Evolutionary conservation across 208 protist genomes (phyloP), one percentile per base, ranked within the genome.

Genomic region (Endotrypanum monterogeii): DNA sequence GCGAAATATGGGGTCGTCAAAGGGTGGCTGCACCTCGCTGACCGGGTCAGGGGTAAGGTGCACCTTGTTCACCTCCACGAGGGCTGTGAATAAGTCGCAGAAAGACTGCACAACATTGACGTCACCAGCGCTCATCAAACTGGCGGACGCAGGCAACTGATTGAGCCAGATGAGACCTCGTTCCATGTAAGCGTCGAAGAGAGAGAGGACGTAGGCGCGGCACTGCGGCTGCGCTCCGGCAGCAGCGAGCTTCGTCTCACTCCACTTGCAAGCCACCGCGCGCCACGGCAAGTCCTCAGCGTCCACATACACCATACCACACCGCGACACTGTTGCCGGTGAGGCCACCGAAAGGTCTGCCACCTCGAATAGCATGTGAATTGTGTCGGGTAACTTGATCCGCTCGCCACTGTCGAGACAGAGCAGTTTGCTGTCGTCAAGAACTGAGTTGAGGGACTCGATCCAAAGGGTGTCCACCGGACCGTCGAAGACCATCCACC

Each of bases 381-480:
- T 98, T 20, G 93, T 99, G 39, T 97, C 91, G 35, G 93, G 94
- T 39, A 99, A 88, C 82, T 99, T 98, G 76, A 99, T 99, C 55
- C 98, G 97, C 85, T 99, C 98, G 58, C 95, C 95, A 79, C 99
- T 99, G 73, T 99, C 96, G 54, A 99, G 88, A 81, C 98, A 99
- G 44, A 99, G 93, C 65, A 98, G 91, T 84, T 99, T 99, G 75
- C 98, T 99, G 87, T 99, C 98, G 84, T 99, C 98, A 32, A 99
- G 91, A 30, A 99, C 98, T 18, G 98, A 98, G 92, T 99, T 99
- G 79, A 99, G 95, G 51, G 98, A 99, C 88, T 99, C 99, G 79
- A 99, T 99, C 98, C 99, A 99, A 6, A 99, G 79, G 28, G 99
- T 98, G 85, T 99, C 99, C 3, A 99, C 99, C 52, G 98, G 99